phyloP scores from a whole-genome alignment of 2,329 filamentous ascomycete species.

The Triangularia verruculosa region DNA sequence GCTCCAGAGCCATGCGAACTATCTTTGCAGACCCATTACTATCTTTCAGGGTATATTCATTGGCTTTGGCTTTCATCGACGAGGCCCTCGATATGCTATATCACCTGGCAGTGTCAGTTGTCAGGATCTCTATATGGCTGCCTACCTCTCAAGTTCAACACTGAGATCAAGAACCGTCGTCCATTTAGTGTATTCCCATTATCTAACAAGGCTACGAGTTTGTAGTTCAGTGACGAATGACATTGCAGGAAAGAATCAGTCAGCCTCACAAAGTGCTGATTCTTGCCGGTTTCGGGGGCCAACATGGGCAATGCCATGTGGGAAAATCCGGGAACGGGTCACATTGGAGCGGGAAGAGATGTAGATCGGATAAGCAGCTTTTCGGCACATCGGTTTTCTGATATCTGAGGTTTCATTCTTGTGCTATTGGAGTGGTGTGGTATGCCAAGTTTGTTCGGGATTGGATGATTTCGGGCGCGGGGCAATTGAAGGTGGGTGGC shows the following conservation, averaged over 20 bases:
- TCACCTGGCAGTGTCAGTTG: too few relatives aligned
- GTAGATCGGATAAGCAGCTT: neutral
- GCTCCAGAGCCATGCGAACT: too few relatives aligned
- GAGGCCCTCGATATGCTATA: too few relatives aligned
- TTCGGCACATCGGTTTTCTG: neutral
- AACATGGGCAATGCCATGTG: neutral
- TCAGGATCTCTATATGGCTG: too few relatives aligned
- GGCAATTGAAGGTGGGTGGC: neutral
- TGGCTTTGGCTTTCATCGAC: too few relatives aligned
- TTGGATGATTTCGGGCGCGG: neutral
- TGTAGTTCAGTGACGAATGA: too few relatives aligned
- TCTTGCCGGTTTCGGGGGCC: neutral
- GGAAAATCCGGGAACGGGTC: neutral
- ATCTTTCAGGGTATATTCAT: too few relatives aligned
- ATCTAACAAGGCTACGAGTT: neutral
- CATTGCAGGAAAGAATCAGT: too few relatives aligned
- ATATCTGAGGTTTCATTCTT: neutral
- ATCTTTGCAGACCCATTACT: too few relatives aligned
- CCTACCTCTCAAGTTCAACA: too few relatives aligned
- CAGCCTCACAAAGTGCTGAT: neutral
- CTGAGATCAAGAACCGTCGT: neutral
- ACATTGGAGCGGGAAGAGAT: neutral
- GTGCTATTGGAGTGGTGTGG: neutral
- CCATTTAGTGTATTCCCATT: neutral
- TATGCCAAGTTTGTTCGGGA: neutral